These are phyloP conservation scores for Ulvella scutata DNA, from an alignment of 139 green algal genomes.

Conservation along the genomic window DNA sequence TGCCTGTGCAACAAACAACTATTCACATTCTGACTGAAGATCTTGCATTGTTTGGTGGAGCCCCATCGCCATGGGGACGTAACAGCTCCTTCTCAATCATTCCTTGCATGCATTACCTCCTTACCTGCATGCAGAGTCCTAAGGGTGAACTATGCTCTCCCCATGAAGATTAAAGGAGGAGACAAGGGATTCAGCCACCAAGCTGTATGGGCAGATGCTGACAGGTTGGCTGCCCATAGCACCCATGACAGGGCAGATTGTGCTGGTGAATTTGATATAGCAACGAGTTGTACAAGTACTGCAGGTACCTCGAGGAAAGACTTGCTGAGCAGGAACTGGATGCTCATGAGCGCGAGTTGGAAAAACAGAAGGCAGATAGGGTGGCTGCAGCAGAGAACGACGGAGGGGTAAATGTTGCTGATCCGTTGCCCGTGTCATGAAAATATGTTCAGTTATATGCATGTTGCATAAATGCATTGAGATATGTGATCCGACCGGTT, in stretches of 20 bases:
- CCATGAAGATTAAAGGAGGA: constrained; percentile 84
- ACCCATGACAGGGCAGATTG: constrained; percentile 23
- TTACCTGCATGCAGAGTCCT: constrained; percentile 34
- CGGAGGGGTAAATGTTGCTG: too few species aligned
- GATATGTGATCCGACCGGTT: too few species aligned
- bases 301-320: constrained; percentile 8
- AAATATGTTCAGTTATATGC: too few species aligned
- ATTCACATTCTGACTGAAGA: too few species aligned
- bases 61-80: too few species aligned
- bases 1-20: too few species aligned
- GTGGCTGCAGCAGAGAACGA: too few species aligned
- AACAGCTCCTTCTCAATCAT: not conserved
- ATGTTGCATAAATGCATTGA: too few species aligned
- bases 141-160: constrained; percentile 76
- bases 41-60: too few species aligned
- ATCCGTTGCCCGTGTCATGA: too few species aligned
- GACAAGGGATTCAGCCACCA: constrained; percentile 64
- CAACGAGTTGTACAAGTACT: too few species aligned
- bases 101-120: not conserved
- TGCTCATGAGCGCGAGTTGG: constrained; percentile 15
- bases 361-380: constrained; percentile 23
- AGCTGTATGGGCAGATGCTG: constrained; percentile 53
- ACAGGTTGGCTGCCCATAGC: too few species aligned
- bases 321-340: constrained; percentile 15
- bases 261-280: not conserved